phyloP scores from a whole-genome alignment of 75 land plant species.

The Sequoiadendron giganteum region DNA sequence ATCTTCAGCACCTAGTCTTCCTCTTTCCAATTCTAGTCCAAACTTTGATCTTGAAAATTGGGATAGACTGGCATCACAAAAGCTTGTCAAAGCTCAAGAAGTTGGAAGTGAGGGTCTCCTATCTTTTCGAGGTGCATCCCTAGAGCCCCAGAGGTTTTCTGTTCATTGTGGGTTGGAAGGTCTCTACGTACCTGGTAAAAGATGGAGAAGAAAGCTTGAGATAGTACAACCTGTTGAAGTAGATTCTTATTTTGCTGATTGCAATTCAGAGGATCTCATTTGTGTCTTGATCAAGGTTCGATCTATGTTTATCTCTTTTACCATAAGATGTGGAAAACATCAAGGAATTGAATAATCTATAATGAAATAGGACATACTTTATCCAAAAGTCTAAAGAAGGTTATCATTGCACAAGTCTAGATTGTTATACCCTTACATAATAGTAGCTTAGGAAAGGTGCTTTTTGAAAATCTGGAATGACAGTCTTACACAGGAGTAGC shows the following conservation, averaged over 20 bases:
- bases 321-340: not conserved
- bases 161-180: slow-evolving; percentile 94
- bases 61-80: slow-evolving; percentile 57
- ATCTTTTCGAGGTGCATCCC: slow-evolving; percentile 85
- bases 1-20: slow-evolving; percentile 24
- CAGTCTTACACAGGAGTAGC: not conserved
- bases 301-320: not conserved
- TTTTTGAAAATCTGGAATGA: not conserved
- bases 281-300: slow-evolving; percentile 91
- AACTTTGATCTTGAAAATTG: slow-evolving; percentile 64
- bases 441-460: not conserved
- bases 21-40: slow-evolving; percentile 38
- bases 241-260: slow-evolving; percentile 79
- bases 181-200: slow-evolving; percentile 87
- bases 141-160: slow-evolving; percentile 92
- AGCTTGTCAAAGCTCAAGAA: slow-evolving; percentile 35
- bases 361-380: not conserved
- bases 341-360: not conserved
- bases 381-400: not conserved
- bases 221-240: slow-evolving; percentile 86
- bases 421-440: not conserved
- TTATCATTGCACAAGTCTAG: not conserved
- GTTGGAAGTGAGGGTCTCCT: slow-evolving; percentile 66
- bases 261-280: slow-evolving; percentile 89
- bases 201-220: slow-evolving; percentile 89